Base-by-base conservation (phyloP, 164 flowering plant genomes). In the Tetrastigma voinierianum region DNA sequence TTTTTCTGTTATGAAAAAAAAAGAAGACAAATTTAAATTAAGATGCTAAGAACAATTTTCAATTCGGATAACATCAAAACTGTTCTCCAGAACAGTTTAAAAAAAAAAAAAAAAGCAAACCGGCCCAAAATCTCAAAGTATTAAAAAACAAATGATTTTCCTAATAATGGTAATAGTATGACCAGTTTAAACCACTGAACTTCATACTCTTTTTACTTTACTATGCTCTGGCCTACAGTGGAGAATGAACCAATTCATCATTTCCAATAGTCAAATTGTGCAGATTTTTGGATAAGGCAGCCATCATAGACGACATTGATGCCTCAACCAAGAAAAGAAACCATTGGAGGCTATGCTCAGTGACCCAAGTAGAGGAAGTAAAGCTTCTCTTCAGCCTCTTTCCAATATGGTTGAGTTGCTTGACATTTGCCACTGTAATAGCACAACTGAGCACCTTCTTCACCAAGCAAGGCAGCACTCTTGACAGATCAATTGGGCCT, bases 351-450 rank as follows among this genome's bases (percentile, higher is more conserved):
- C 67, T 69, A 24, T 74, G 70, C 58, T 20, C 70, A 1, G 63
- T 49, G 6, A 66, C 59, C 19, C 67, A 66, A 66, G 77, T 74
- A 0, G 73, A 74, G 56, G 77, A 74, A 62, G 73, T 62, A 14
- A 74, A 74, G 56, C 70, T 74, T 19, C 52, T 74, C 17, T 23
- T 74, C 46, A 55, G 73, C 15, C 57, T 74, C 15, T 7, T 61
- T 9, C 77, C 77, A 1, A 49, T 74, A 6, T 74, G 73, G 77
- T 66, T 74, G 2, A 61, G 73, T 45, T 61, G 72, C 62, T 69
- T 74, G 40, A 32, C 40, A 32, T 32, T 32, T 32, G 40, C 40
- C 40, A 32, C 40, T 32, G 40, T 32, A 7, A 32, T 32, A 32
- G 40, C 40, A 32, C 40, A 32, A 32, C 3, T 32, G 40, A 32